Conservation (phyloP, 2,329 filamentous ascomycete species). For the Fusarium sp. region DNA sequence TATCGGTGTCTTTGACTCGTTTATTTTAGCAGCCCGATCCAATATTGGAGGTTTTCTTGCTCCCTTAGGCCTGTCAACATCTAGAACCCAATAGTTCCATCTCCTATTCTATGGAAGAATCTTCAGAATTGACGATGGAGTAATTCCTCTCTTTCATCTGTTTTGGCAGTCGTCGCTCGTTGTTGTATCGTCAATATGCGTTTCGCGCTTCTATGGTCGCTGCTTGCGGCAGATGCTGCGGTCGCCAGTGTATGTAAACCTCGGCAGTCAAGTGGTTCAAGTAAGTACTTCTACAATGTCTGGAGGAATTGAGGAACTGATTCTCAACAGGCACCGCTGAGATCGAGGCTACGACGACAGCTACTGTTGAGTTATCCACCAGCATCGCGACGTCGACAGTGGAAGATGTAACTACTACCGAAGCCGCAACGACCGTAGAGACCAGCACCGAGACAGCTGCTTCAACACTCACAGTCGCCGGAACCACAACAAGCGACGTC, state of each 20-base stretch:
- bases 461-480: background rate
- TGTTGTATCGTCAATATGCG: background rate
- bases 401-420: background rate
- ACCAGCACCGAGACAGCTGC: background rate
- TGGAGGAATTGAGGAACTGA: background rate
- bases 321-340: rapidly evolving
- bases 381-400: background rate
- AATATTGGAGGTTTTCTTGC: rapidly evolving
- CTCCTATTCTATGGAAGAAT: background rate
- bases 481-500: background rate
- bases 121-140: background rate
- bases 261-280: background rate
- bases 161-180: background rate
- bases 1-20: rapidly evolving
- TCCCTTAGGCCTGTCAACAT: background rate
- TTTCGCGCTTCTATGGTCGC: background rate
- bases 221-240: background rate
- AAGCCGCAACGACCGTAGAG: too few relatives aligned
- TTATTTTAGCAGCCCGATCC: background rate
- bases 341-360: background rate
- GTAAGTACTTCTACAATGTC: background rate
- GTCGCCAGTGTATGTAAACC: background rate
- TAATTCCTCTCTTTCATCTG: rapidly evolving
- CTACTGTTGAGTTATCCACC: background rate
- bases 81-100: background rate